Conservation (phyloP, 2,329 filamentous ascomycete genomes). For the Phialophora macrospora region DNA sequence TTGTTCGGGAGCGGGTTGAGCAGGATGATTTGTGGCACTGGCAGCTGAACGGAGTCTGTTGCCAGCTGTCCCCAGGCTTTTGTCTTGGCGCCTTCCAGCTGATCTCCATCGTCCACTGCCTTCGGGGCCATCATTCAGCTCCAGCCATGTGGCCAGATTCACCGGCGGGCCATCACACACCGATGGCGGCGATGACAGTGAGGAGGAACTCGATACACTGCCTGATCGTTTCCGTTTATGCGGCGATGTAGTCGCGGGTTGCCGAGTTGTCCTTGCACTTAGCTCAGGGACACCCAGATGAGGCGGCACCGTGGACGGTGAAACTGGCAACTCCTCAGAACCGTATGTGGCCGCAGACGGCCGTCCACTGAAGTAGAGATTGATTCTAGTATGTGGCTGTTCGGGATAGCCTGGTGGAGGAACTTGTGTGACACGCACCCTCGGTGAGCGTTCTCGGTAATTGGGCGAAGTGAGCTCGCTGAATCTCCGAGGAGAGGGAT, state of each 20-base stretch:
- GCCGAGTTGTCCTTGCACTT: slow-evolving; percentile 10
- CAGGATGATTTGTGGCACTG: slow-evolving; percentile 19
- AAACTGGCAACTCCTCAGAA: slow-evolving; percentile 14
- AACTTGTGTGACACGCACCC: slow-evolving; percentile 2
- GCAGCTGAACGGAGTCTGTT: slow-evolving; percentile 35
- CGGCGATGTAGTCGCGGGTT: slow-evolving; percentile 19
- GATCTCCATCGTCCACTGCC: slow-evolving; percentile 26
- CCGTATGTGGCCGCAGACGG: slow-evolving; percentile 7
- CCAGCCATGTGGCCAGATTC: slow-evolving; percentile 37
- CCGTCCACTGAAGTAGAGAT: slow-evolving; percentile 25
- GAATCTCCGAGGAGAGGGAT: slow-evolving; percentile 25
- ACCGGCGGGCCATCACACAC: slow-evolving; percentile 42
- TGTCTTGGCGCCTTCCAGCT: slow-evolving; percentile 34
- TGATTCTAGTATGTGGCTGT: slow-evolving; percentile 17
- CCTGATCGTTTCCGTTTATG: slow-evolving; percentile 37
- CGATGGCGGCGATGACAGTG: slow-evolving; percentile 49
- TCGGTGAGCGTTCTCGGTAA: slow-evolving; percentile 18
- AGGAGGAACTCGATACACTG: slow-evolving; percentile 44
- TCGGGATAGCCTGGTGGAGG: slow-evolving; percentile 17
- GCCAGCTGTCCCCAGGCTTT: slow-evolving; percentile 29
- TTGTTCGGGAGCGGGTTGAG: slow-evolving; percentile 21
- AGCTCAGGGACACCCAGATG: slow-evolving; percentile 7
- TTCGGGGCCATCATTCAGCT: slow-evolving; percentile 17
- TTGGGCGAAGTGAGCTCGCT: slow-evolving; percentile 21
- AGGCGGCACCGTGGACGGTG: slow-evolving; percentile 19